Evolutionary conservation across 2,329 filamentous ascomycete species (phyloP).

Genomic region (Fusarium verrucosum): DNA sequence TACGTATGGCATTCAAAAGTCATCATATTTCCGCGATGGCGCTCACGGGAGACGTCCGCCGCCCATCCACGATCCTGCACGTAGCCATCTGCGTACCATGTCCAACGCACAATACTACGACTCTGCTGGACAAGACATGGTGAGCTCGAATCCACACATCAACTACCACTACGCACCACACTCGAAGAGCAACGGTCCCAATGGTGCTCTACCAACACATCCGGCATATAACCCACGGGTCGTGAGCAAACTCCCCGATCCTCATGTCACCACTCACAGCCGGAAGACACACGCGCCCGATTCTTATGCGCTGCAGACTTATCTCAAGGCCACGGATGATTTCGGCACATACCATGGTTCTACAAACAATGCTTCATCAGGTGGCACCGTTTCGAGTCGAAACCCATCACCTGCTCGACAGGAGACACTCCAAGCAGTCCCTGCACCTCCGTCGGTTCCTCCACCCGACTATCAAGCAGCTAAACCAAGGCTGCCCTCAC

Average conservation of each 20-base stretch:
- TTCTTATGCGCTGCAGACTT: constrained; percentile 49
- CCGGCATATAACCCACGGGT: constrained; percentile 30
- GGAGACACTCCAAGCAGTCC: neutral
- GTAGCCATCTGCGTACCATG: constrained; percentile 1
- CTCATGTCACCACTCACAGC: neutral
- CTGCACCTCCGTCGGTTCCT: constrained; percentile 25
- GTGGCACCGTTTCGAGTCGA: neutral
- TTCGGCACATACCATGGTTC: neutral
- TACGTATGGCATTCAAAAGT: constrained; percentile 24
- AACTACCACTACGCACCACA: constrained; percentile 30
- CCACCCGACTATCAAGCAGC: constrained; percentile 35
- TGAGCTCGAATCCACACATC: neutral
- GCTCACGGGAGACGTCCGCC: neutral
- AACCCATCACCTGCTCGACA: constrained; percentile 20
- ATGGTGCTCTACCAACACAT: constrained; percentile 16
- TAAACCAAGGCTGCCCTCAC: constrained; percentile 46
- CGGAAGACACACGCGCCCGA: constrained; percentile 38
- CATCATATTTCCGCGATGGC: neutral
- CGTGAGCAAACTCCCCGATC: neutral
- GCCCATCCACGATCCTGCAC: neutral
- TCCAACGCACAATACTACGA: constrained; percentile 27
- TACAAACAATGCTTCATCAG: neutral
- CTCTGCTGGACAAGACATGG: neutral
- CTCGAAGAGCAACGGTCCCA: constrained; percentile 10
- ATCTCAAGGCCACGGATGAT: constrained; percentile 46